Base-by-base conservation (phyloP, 2,329 filamentous ascomycete genomes). In the Juglanconis sp. region DNA sequence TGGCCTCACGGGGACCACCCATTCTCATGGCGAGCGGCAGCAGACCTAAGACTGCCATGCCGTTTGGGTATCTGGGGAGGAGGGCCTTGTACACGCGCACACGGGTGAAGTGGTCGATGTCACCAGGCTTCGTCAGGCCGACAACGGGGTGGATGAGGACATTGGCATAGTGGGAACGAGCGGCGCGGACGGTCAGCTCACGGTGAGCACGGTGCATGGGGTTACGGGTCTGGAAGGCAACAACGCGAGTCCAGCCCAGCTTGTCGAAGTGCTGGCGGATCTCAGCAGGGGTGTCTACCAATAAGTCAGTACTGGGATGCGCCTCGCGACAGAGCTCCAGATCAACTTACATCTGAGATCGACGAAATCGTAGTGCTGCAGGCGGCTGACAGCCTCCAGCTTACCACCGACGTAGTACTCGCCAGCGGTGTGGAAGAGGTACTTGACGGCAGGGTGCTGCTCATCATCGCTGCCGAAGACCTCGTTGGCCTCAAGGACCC, bases 101-200 rank as follows among this genome's bases (percentile, higher is more conserved):
- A 75, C 95, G 92, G 70, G 95, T 99, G 82, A 99, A 99, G 85
- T 99, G 95, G 79, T 99, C 95, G 74, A 99, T 99, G 77, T 99
- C 95, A 76, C 95, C 95, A 61, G 95, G 95, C 85, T 99, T 99
- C 75, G 95, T 99, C 71, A 99, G 86, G 73, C 95, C 95, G 66
- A 99, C 95, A 66, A 99, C 95, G 63, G 95, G 95, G 82, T 99
- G 95, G 76, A 99, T 99, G 71, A 99, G 89, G 68, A 99, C 95
- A 75, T 99, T 99, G 76, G 95, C 95, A 77, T 97, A 93, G 77
- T 96, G 91, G 60, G 90, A 90, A 70, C 95, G 94, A 67, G 95
- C 95, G 68, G 95, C 95, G 71, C 95, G 92, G 72, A 99, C 95
- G 62, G 95, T 99, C 77, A 99, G 82, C 81, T 99, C 95, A 79